Conservation (phyloP, 2,329 filamentous ascomycete species). For the Elsinoe fawcettii region DNA sequence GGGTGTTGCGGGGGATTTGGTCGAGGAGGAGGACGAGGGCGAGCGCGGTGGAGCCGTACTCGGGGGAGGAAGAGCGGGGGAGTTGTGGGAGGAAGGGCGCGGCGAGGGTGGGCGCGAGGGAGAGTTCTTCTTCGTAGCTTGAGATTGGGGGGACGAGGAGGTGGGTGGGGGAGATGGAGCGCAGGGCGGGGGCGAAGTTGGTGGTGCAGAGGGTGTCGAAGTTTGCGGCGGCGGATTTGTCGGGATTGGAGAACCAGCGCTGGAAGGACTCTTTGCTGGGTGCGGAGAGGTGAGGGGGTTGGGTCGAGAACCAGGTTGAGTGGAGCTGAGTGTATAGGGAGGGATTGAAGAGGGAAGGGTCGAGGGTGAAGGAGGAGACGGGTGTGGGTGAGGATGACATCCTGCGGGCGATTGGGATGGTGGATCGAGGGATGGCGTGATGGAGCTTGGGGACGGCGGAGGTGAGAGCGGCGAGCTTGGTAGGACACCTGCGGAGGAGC, state of each 20-base stretch:
- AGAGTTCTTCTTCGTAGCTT: slow-evolving; percentile 23
- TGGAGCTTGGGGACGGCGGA: neutral
- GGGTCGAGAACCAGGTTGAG: slow-evolving; percentile 34
- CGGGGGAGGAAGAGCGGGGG: neutral
- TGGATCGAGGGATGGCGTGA: neutral
- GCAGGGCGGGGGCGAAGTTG: slow-evolving; percentile 31
- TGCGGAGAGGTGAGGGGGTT: slow-evolving; percentile 24
- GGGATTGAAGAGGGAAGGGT: slow-evolving; percentile 34
- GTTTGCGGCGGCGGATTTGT: slow-evolving; percentile 27
- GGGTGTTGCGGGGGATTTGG: slow-evolving; percentile 56
- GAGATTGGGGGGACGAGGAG: slow-evolving; percentile 26
- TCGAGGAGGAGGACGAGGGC: slow-evolving; percentile 52
- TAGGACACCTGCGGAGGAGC: neutral
- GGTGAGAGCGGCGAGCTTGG: neutral
- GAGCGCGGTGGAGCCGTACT: slow-evolving; percentile 35
- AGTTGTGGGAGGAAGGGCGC: slow-evolving; percentile 34
- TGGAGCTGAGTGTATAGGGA: slow-evolving; percentile 31
- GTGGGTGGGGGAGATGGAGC: slow-evolving; percentile 31
- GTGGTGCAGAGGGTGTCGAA: slow-evolving; percentile 33
- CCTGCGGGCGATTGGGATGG: neutral
- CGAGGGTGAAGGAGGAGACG: slow-evolving; percentile 25
- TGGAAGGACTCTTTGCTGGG: slow-evolving; percentile 24
- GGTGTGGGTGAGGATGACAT: neutral
- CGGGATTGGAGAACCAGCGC: slow-evolving; percentile 32
- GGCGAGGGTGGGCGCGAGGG: slow-evolving; percentile 22